Conservation (phyloP, 2,329 filamentous ascomycete species). For the Bisporella sp. region DNA sequence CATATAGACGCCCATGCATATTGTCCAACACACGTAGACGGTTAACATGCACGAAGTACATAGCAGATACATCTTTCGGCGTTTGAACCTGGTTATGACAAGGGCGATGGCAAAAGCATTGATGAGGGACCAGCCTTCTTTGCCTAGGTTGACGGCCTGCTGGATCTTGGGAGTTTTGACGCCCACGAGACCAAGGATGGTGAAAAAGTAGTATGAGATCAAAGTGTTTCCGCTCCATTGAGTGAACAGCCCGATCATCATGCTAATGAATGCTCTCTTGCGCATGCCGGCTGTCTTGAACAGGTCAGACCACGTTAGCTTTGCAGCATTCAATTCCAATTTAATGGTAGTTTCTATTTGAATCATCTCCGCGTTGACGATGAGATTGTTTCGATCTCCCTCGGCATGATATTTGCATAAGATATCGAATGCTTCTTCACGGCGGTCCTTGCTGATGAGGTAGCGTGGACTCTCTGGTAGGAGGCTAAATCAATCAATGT, state of each 20-base stretch:
- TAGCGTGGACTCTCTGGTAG: conserved; percentile 51
- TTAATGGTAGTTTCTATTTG: conserved; percentile 53
- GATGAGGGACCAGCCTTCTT: conserved; percentile 38
- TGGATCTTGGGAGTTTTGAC: conserved; percentile 35
- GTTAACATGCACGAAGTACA: conserved; percentile 46
- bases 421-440: conserved; percentile 48
- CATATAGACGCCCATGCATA: conserved; percentile 36
- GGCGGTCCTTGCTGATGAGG: conserved; percentile 48
- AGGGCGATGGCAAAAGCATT: conserved; percentile 36
- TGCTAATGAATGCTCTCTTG: conserved; percentile 39
- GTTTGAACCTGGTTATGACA: conserved; percentile 35
- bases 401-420: conserved; percentile 47
- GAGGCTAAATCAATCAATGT: conserved; percentile 21
- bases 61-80: conserved; percentile 44
- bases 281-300: conserved; percentile 43
- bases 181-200: conserved; percentile 40
- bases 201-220: conserved; percentile 41
- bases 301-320: conserved; percentile 46
- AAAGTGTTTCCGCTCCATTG: conserved; percentile 44
- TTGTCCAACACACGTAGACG: conserved; percentile 49
- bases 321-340: conserved; percentile 45
- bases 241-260: conserved; percentile 45
- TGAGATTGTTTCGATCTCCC: conserved; percentile 40
- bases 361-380: conserved; percentile 52
- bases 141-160: conserved; percentile 40